Percentiles rank a stretch among this genome's conserved stretches.
Conservation (phyloP, 495 filamentous ascomycete species). For the Cercophora sp. region DNA sequence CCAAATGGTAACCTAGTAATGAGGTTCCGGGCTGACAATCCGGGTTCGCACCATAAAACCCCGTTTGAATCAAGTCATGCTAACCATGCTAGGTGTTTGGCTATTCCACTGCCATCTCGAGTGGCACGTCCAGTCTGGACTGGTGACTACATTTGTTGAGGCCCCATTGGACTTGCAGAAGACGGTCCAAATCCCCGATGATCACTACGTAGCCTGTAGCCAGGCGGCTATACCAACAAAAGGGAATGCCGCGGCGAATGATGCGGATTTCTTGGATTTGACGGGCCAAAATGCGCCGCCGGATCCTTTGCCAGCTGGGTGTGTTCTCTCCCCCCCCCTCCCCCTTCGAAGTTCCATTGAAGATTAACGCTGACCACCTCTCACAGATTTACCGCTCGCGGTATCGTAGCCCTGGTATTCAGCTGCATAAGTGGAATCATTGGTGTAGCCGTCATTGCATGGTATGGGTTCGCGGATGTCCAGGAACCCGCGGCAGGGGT, state of each 20-base stretch:
- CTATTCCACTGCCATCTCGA: constrained; percentile 54
- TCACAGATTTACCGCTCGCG: constrained; percentile 64
- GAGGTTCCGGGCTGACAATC: constrained; percentile 40
- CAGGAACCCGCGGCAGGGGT: background rate
- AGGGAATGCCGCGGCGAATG: constrained; percentile 78
- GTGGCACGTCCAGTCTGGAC: constrained; percentile 48
- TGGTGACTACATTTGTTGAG: constrained; percentile 61
- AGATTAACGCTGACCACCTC: too few species aligned
- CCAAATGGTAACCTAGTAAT: constrained; percentile 33
- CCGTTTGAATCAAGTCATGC: background rate
- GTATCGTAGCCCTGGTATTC: constrained; percentile 71
- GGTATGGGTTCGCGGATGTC: constrained; percentile 55
- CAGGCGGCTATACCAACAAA: constrained; percentile 40
- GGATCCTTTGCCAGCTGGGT: constrained; percentile 57
- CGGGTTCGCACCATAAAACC: constrained; percentile 23
- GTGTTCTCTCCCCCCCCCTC: constrained; percentile 15
- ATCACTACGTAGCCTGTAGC: constrained; percentile 62
- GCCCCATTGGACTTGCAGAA: constrained; percentile 48
- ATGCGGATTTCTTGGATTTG: constrained; percentile 59
- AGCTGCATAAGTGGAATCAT: constrained; percentile 66
- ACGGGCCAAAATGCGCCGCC: constrained; percentile 56
- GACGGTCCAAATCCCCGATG: constrained; percentile 54
- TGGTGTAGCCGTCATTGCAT: constrained; percentile 64
- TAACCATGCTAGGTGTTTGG: constrained; percentile 31
- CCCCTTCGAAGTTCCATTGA: background rate